Evolutionary conservation across 176 grass and related monocot species (phyloP).

Genomic region (Musa schizocarpa): DNA sequence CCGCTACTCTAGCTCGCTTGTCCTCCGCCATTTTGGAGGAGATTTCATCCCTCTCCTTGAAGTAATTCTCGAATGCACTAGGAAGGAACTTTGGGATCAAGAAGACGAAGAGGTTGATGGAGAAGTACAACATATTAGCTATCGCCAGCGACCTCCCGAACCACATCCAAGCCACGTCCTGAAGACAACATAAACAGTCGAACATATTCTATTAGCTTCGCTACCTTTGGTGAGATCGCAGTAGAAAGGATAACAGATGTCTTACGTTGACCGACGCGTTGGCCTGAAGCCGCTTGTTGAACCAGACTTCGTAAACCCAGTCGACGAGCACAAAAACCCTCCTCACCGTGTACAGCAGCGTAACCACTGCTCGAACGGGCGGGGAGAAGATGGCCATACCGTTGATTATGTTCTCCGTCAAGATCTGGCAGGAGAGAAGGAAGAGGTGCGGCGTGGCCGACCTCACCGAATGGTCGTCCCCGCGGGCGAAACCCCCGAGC

Average conservation of each 20-base stretch:
- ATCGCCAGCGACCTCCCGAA: constrained; percentile 61
- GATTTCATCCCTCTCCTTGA: constrained; percentile 41
- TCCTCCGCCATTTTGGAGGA: constrained; percentile 44
- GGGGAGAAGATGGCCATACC: constrained; percentile 63
- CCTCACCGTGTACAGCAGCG: constrained; percentile 76
- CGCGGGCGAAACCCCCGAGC: constrained; percentile 75
- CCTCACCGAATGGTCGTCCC: constrained; percentile 54
- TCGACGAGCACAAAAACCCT: constrained; percentile 66
- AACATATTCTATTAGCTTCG: too few species aligned
- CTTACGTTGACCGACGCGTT: constrained; percentile 25
- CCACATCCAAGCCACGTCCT: constrained; percentile 63
- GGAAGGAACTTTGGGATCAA: constrained; percentile 72
- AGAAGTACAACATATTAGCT: constrained; percentile 69
- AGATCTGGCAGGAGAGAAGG: constrained; percentile 81
- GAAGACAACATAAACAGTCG: not conserved
- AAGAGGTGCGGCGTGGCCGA: constrained; percentile 83
- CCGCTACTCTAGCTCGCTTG: constrained; percentile 5
- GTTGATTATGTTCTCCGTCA: constrained; percentile 79
- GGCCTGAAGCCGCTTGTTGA: constrained; percentile 4
- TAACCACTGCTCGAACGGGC: constrained; percentile 61
- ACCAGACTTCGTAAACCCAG: constrained; percentile 62
- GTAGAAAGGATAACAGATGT: too few species aligned
- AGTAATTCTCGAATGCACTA: constrained; percentile 69
- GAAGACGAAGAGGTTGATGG: constrained; percentile 65
- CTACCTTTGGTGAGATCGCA: too few species aligned